Evolutionary conservation across 1,139 yeast genomes (phyloP).

Genomic region (Nakaseomyces delphensis): DNA sequence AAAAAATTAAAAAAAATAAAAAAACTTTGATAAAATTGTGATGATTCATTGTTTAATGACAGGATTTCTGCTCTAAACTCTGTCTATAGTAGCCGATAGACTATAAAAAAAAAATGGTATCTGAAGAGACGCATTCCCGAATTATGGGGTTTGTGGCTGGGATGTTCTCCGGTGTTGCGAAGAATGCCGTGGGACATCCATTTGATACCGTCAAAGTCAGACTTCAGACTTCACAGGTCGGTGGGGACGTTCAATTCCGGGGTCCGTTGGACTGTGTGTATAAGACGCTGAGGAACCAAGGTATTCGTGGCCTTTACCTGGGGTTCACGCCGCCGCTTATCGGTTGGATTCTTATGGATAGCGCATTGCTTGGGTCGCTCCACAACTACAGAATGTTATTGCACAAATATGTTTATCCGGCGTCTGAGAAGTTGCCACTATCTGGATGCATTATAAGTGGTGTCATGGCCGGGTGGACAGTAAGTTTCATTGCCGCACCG

Average conservation of each 20-base stretch:
- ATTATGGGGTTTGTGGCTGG: slow-evolving; percentile 77
- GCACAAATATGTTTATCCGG: slow-evolving; percentile 53
- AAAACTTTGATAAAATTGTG: too few species aligned
- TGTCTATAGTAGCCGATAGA: too few species aligned
- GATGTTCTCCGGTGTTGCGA: slow-evolving; percentile 75
- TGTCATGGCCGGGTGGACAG: slow-evolving; percentile 75
- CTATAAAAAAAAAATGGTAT: not conserved
- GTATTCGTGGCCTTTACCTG: slow-evolving; percentile 66
- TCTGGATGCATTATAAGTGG: slow-evolving; percentile 74
- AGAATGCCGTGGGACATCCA: slow-evolving; percentile 88
- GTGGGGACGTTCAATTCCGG: slow-evolving; percentile 39
- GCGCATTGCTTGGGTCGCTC: slow-evolving; percentile 77
- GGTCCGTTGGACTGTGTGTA: slow-evolving; percentile 78
- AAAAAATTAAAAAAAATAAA: too few species aligned
- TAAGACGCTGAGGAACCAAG: slow-evolving; percentile 67
- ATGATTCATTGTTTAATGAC: too few species aligned
- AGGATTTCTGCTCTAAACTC: too few species aligned
- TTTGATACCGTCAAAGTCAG: slow-evolving; percentile 87
- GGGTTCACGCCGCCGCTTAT: slow-evolving; percentile 89
- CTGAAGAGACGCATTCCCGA: slow-evolving; percentile 16
- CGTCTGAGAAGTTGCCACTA: slow-evolving; percentile 54
- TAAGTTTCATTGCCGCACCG: slow-evolving; percentile 89
- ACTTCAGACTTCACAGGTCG: slow-evolving; percentile 61
- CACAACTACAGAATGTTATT: slow-evolving; percentile 65
- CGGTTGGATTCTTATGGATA: slow-evolving; percentile 92